phyloP scores from a whole-genome alignment of 116 monocot species.

The Iris pallida region DNA sequence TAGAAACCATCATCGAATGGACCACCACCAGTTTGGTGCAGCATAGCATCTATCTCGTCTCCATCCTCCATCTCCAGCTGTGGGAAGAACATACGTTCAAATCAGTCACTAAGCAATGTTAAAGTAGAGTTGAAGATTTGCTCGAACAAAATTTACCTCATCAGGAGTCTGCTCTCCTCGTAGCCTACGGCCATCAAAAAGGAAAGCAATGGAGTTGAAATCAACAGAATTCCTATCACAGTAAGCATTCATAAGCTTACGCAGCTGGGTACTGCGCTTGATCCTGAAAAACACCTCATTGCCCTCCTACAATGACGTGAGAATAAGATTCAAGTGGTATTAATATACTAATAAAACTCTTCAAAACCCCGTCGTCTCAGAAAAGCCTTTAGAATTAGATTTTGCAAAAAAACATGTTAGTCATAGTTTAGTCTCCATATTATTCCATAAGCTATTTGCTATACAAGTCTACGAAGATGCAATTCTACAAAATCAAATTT shows the following conservation, averaged over 20 bases:
- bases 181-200: constrained; percentile 35
- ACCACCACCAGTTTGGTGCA: constrained; percentile 29
- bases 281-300: constrained; percentile 38
- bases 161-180: constrained; percentile 26
- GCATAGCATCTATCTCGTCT: constrained; percentile 32
- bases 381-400: no score
- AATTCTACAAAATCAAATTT: no score
- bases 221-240: constrained; percentile 35
- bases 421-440: no score
- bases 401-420: no score
- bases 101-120: background rate
- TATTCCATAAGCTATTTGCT: no score
- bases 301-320: constrained; percentile 15
- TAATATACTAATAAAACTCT: no score
- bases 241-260: constrained; percentile 39
- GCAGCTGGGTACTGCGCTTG: constrained; percentile 33
- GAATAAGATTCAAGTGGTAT: background rate
- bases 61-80: constrained; percentile 37
- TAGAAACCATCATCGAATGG: background rate
- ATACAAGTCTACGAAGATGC: no score
- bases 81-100: background rate
- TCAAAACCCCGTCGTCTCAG: no score
- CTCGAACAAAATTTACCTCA: constrained; percentile 4
- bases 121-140: background rate
- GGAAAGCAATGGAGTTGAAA: constrained; percentile 34